Evolutionary conservation across 139 green algal species (phyloP).

Genomic region (Tetradesmus lagerheimii): DNA sequence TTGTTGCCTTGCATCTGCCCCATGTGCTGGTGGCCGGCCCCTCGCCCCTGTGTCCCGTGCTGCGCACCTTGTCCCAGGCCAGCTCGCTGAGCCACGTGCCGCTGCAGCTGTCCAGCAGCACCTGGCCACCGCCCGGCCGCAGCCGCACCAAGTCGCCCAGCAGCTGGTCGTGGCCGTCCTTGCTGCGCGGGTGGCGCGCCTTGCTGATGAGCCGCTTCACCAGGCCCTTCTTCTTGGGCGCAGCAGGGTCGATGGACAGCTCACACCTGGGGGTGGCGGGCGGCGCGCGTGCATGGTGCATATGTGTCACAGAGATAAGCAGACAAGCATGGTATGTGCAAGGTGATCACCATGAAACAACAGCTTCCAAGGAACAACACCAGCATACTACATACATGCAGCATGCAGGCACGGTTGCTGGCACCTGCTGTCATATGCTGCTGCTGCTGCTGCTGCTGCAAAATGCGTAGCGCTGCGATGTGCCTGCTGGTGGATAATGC

Average conservation of each 20-base stretch:
- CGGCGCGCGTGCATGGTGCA: not conserved
- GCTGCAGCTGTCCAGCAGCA: slow-evolving; percentile 59
- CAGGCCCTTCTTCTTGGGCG: slow-evolving; percentile 21
- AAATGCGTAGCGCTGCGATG: not conserved
- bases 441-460: not conserved
- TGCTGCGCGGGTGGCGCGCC: slow-evolving; percentile 16
- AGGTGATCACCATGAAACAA: no score
- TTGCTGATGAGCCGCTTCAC: slow-evolving; percentile 17
- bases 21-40: not conserved
- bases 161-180: slow-evolving; percentile 9
- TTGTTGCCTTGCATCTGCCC: slow-evolving; percentile 18
- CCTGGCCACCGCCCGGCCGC: not conserved
- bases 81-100: slow-evolving; percentile 74
- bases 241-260: slow-evolving; percentile 60
- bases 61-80: slow-evolving; percentile 62
- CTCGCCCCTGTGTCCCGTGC: no score
- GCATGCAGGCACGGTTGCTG: no score
- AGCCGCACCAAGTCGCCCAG: slow-evolving; percentile 6
- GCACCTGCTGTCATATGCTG: no score
- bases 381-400: no score
- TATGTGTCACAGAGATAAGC: not conserved
- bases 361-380: no score
- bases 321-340: not conserved
- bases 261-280: slow-evolving; percentile 47
- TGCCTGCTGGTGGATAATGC: not conserved